Evolutionary conservation across 2,329 filamentous ascomycete genomes (phyloP).

Genomic region (Ascochyta rabiei): DNA sequence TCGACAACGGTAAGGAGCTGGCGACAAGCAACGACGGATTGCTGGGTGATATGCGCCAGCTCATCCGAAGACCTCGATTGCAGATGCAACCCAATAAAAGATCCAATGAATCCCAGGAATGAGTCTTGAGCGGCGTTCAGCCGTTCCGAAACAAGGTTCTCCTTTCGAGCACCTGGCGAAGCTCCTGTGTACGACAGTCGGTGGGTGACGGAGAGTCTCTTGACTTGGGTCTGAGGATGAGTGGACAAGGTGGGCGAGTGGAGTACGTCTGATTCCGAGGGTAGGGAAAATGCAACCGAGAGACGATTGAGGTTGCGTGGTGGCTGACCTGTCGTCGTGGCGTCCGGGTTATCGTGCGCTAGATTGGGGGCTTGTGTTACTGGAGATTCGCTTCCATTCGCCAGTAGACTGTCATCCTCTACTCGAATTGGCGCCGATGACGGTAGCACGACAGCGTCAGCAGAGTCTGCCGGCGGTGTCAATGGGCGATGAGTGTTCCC

Average conservation of each 20-base stretch:
- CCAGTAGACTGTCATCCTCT: conserved; percentile 48
- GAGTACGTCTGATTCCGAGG: conserved; percentile 45
- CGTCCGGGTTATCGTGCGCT: conserved; percentile 36
- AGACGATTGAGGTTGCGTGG: conserved; percentile 38
- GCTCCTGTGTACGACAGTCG: conserved; percentile 77
- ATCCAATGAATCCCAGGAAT: conserved; percentile 88
- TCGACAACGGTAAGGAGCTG: conserved; percentile 81
- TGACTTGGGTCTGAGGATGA: conserved; percentile 43
- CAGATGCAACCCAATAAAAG: conserved; percentile 90
- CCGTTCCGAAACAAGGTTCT: conserved; percentile 81
- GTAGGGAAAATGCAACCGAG: conserved; percentile 47
- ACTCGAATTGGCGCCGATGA: conserved; percentile 30
- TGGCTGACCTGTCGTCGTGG: conserved; percentile 37
- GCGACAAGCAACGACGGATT: conserved; percentile 81
- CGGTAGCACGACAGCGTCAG: conserved; percentile 40
- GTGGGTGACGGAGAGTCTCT: conserved; percentile 66
- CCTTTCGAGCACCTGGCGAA: conserved; percentile 65
- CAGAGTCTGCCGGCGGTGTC: conserved; percentile 48
- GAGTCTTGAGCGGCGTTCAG: conserved; percentile 81
- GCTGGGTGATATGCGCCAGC: conserved; percentile 79
- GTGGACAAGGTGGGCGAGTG: conserved; percentile 37
- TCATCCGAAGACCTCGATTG: conserved; percentile 91
- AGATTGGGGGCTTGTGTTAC: conserved; percentile 44
- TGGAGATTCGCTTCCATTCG: conserved; percentile 48
- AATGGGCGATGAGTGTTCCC: conserved; percentile 41